Base-by-base conservation (phyloP, 805 yeast genomes). In the Saccharomyces paradoxus region DNA sequence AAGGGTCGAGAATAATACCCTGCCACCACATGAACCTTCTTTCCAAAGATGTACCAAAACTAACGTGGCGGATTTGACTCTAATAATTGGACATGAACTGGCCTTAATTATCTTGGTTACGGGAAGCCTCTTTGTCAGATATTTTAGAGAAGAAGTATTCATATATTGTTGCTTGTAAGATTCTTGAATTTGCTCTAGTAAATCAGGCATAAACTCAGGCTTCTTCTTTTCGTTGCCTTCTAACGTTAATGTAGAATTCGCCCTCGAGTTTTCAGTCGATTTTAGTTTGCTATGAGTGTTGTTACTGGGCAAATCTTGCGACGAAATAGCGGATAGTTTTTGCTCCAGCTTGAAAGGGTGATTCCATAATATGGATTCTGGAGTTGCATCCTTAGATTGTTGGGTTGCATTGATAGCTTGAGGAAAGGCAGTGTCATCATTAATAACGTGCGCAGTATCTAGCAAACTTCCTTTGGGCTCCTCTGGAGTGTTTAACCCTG, bases 11-110 rank as follows among this genome's bases (percentile, higher is more conserved):
- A 63, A 69, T 8, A 68, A 47, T 1, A 68, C 70, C 6, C 63
- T 60, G 6, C 69, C 71, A 2, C 71, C 71, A 52, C 66, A 65
- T 0, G 67, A 53, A 17, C 65, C 64, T 52, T 63, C 64, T 30
- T 60, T 57, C 72, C 72, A 69, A 48, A 59, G 57, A 51, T 69
- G 70, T 2, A 69, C 63, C 4, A 65, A 56, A 2, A 69, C 41
- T 22, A 68, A 41, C 5, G 61, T 60, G 6, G 63, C 65, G 31
- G 60, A 60, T 50, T 58, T 65, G 26, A 69, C 59, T 37, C 60
- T 58, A 2, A 69, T 53, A 12, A 68, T 58, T 0, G 72, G 72
- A 10, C 63, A 61, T 3, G 58, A 55, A 13, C 50, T 41, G 49
- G 65, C 67, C 53, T 63, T 59, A 7, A 56, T 53, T 24, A 69